A percentile compares a stretch with the other conserved stretches of the same genome.
These are phyloP conservation scores for Penicillium crustosum DNA, from an alignment of 2,329 filamentous ascomycete genomes.

Conservation along the genomic window DNA sequence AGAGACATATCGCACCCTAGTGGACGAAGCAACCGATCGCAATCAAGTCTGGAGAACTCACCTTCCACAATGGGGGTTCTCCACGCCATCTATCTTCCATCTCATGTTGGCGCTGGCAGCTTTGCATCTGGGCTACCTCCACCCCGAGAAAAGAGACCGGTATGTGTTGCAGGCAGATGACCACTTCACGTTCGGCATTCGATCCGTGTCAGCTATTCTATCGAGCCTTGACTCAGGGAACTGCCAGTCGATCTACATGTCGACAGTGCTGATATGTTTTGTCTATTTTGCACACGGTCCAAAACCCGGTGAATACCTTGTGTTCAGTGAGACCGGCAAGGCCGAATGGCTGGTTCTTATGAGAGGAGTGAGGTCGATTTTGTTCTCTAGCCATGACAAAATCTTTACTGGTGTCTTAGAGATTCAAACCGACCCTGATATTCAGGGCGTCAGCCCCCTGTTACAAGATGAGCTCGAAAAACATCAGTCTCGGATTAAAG, in stretches of 20 bases:
- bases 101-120: slow-evolving; percentile 35
- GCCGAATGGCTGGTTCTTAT: slow-evolving; percentile 37
- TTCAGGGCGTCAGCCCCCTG: slow-evolving; percentile 5
- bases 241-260: slow-evolving; percentile 36
- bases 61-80: slow-evolving; percentile 33
- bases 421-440: neutral
- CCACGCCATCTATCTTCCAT: slow-evolving; percentile 35
- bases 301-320: slow-evolving; percentile 31
- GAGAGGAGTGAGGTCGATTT: slow-evolving; percentile 31
- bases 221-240: slow-evolving; percentile 27
- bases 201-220: slow-evolving; percentile 33
- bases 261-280: slow-evolving; percentile 34
- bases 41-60: slow-evolving; percentile 32
- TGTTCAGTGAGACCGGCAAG: slow-evolving; percentile 31
- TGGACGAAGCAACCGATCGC: slow-evolving; percentile 20
- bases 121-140: slow-evolving; percentile 27
- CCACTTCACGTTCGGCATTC: slow-evolving; percentile 38
- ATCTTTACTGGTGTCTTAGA: slow-evolving; percentile 31
- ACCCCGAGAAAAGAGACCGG: slow-evolving; percentile 17
- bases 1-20: slow-evolving; percentile 28
- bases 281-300: slow-evolving; percentile 37
- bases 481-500: slow-evolving; percentile 17
- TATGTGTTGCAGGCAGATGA: slow-evolving; percentile 32
- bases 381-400: slow-evolving; percentile 15
- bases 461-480: slow-evolving; percentile 20